Evolutionary conservation across 2,329 filamentous ascomycete genomes (phyloP), one percentile per base, ranked within the genome.

Genomic region (Fusarium sp.): DNA sequence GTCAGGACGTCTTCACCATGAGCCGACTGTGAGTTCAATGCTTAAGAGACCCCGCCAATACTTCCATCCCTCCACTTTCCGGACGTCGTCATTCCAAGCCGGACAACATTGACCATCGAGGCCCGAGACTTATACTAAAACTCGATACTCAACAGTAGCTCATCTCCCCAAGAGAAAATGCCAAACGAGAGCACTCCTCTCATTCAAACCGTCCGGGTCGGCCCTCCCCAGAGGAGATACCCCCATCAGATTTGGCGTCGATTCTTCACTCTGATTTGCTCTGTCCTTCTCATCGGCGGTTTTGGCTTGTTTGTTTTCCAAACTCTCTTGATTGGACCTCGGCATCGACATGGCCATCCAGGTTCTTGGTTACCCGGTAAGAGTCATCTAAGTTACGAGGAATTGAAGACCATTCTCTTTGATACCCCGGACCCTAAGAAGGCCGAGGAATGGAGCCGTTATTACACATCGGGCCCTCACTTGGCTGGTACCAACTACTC

Each of bases 401-500:
- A 89, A 69, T 81, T 91, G n/a, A 81, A 85, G 65, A 72, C 80
- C 7, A 86, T 91, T 31, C 76, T 91, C 38, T 80, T 90, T 43
- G 83, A 87, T 28, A 90, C 88, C 0, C 89, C 89, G 7, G 85
- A 84, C 57, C 81, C 84, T 31, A 80, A 86, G 46, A 85, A 84
- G 67, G 87, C 87, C 10, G 84, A 87, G 67, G 88, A 93, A 80
- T 94, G 92, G 92, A 93, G 89, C 78, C 84, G 83, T 65, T 95
- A 94, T 77, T 95, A 95, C 74, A 92, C 92, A 0, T 83, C 90
- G 0, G 93, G 93, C 0, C 86, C 91, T 19, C 93, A 95, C 79
- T 80, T 95, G 49, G 92, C 91, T 1, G 92, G 93, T 21, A 89
- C 91, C 80, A 96, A 95, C 76, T 84, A 90, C 63, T 93, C 90